phyloP scores from a whole-genome alignment of 2,329 filamentous ascomycete species.

The Didymella exigua region DNA sequence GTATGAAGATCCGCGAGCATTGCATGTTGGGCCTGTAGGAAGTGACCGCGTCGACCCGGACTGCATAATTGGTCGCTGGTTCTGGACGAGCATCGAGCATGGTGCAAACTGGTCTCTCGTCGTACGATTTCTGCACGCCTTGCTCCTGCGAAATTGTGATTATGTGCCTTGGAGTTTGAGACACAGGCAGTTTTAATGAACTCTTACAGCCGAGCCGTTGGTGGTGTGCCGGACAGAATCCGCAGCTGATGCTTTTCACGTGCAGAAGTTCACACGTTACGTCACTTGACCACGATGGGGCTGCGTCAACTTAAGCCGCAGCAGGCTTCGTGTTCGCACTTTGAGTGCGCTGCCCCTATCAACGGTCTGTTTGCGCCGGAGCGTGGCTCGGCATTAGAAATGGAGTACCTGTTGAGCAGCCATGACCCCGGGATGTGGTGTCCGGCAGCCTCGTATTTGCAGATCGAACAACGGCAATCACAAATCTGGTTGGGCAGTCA shows the following conservation, averaged over 20 bases:
- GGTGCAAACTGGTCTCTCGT: too few species aligned
- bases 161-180: not conserved
- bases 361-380: not conserved
- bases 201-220: not conserved
- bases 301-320: not conserved
- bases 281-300: not conserved
- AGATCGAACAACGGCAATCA: not conserved
- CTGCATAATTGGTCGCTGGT: too few species aligned
- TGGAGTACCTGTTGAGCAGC: not conserved
- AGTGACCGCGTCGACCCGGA: too few species aligned
- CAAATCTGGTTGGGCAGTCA: slow-evolving; percentile 1
- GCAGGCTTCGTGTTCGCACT: not conserved
- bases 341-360: not conserved
- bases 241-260: not conserved
- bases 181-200: not conserved
- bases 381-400: not conserved
- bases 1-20: too few species aligned
- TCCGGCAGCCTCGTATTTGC: slow-evolving; percentile 7
- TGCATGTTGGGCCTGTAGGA: too few species aligned
- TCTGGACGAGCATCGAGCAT: too few species aligned
- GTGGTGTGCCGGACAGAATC: not conserved
- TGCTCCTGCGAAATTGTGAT: too few species aligned
- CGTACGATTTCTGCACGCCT: too few species aligned
- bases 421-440: not conserved
- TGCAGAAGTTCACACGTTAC: not conserved